Evolutionary conservation across 345 rosid species (phyloP).

Genomic region (Pistacia vera): DNA sequence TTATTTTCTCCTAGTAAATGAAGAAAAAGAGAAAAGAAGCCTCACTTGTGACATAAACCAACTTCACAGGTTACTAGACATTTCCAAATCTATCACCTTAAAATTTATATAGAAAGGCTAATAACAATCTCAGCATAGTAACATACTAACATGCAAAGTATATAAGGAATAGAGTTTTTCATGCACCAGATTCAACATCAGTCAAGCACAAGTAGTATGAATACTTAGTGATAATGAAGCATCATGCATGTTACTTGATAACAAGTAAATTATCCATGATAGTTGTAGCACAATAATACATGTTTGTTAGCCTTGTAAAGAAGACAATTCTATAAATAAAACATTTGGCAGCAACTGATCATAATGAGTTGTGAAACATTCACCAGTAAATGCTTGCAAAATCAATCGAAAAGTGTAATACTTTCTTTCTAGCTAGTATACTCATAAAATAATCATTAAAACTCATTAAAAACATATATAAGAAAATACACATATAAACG

Average conservation of each 20-base stretch:
- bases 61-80: neutral
- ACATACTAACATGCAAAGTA: too few relatives aligned
- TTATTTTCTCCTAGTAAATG: neutral
- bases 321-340: neutral
- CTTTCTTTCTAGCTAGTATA: too few relatives aligned
- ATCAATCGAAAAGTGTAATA: neutral
- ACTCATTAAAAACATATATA: too few relatives aligned
- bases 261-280: slow-evolving; percentile 91
- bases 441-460: too few relatives aligned
- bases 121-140: too few relatives aligned
- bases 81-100: neutral
- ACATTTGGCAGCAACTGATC: slow-evolving; percentile 1
- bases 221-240: slow-evolving; percentile 92
- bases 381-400: neutral
- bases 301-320: slow-evolving; percentile 16
- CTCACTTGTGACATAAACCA: neutral
- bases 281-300: slow-evolving; percentile 57
- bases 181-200: slow-evolving; percentile 96
- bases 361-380: neutral
- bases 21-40: neutral
- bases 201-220: slow-evolving; percentile 95
- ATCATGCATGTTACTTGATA: slow-evolving; percentile 98
- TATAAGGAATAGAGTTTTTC: slow-evolving; percentile 8
- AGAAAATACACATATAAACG: too few relatives aligned
- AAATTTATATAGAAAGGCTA: neutral